A percentile compares a stretch with the other conserved stretches of the same genome.
phyloP scores from a whole-genome alignment of 2,329 filamentous ascomycete genomes.

The Phoma sp. region DNA sequence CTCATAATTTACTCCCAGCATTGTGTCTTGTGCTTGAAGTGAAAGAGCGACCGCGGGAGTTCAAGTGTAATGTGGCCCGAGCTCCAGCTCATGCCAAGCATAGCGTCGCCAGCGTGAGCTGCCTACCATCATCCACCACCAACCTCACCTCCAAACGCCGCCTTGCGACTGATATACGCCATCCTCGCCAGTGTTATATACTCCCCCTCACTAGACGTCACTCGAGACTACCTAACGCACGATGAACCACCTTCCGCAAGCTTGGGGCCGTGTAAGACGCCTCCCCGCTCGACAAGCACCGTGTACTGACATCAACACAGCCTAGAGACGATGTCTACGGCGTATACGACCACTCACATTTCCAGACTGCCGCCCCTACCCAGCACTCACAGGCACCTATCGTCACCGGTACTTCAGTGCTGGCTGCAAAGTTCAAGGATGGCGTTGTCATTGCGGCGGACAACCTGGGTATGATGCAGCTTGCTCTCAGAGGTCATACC shows the following conservation, averaged over 20 bases:
- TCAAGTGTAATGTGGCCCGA: constrained; percentile 5
- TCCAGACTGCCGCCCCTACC: constrained; percentile 71
- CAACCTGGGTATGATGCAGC: constrained; percentile 75
- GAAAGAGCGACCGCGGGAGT: constrained; percentile 1
- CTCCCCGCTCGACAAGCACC: constrained; percentile 17
- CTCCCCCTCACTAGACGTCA: neutral
- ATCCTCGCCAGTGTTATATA: neutral
- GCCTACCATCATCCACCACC: constrained; percentile 35
- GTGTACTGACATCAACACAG: constrained; percentile 58
- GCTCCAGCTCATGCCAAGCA: constrained; percentile 14
- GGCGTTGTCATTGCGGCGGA: constrained; percentile 97
- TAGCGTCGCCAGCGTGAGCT: constrained; percentile 34
- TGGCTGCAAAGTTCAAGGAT: constrained; percentile 94
- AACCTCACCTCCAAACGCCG: constrained; percentile 30
- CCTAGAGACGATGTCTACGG: constrained; percentile 98
- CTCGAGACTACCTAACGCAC: constrained; percentile 27
- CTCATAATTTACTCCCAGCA: constrained; percentile 55
- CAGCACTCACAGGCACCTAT: constrained; percentile 91
- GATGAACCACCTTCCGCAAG: constrained; percentile 72
- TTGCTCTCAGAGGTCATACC: neutral
- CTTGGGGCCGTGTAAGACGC: constrained; percentile 68
- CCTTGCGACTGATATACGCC: constrained; percentile 5
- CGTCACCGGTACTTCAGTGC: constrained; percentile 94
- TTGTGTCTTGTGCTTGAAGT: constrained; percentile 24
- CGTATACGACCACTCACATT: constrained; percentile 86